Conservation (phyloP, 305 asterid species). For the Monarda citriodora region DNA sequence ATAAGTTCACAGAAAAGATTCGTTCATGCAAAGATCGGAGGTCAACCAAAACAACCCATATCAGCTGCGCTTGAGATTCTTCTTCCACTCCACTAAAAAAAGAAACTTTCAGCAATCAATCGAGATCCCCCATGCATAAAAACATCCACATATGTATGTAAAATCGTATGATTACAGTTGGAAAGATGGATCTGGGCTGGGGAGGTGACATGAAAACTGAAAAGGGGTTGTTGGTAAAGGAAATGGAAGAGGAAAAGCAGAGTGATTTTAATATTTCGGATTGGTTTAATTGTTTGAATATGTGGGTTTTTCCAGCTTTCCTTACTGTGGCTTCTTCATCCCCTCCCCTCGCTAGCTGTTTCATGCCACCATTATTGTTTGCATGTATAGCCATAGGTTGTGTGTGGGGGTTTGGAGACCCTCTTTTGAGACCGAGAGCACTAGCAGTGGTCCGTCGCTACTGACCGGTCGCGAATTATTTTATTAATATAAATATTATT, state of each 20-base stretch:
- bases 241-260: constrained; percentile 22
- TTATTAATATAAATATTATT: too few species aligned
- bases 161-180: constrained; percentile 15
- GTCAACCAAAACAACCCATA: constrained; percentile 23
- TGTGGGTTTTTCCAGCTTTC: constrained; percentile 20
- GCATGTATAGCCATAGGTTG: constrained; percentile 13
- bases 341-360: background rate
- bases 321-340: constrained; percentile 18
- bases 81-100: constrained; percentile 7
- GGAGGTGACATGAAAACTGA: constrained; percentile 32
- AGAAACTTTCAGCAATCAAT: constrained; percentile 17
- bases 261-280: constrained; percentile 31
- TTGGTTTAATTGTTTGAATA: constrained; percentile 17
- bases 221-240: constrained; percentile 44
- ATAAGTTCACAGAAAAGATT: background rate
- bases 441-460: too few species aligned
- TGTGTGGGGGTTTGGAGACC: constrained; percentile 14
- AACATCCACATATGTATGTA: background rate
- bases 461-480: too few species aligned
- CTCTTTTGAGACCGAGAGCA: too few species aligned
- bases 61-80: constrained; percentile 15
- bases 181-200: constrained; percentile 50
- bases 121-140: constrained; percentile 26
- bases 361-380: background rate
- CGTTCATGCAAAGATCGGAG: constrained; percentile 26